Percentiles rank a stretch among this genome's conserved stretches.
Evolutionary conservation across 768 basidiomycete species (phyloP).

Genomic region (Lactifluus volemus): DNA sequence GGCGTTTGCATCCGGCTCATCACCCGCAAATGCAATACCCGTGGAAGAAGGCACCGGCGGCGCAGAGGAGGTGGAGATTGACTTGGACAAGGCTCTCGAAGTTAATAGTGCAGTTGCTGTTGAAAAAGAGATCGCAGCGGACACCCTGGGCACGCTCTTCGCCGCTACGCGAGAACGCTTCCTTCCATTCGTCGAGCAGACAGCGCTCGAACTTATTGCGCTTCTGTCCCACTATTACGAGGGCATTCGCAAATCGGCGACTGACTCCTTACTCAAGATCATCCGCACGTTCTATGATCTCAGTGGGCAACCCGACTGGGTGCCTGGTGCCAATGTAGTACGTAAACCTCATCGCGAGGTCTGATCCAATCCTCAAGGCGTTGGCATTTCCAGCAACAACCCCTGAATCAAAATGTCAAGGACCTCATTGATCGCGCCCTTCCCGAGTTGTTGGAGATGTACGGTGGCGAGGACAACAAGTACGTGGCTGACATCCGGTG

Average conservation of each 20-base stretch:
- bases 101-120: conserved; percentile 95
- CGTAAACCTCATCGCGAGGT: conserved; percentile 24
- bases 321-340: conserved; percentile 58
- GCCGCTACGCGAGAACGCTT: conserved; percentile 72
- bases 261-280: conserved; percentile 80
- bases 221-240: conserved; percentile 92
- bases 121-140: conserved; percentile 98
- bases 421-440: conserved; percentile 73
- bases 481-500: conserved; percentile 36
- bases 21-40: conserved; percentile 60
- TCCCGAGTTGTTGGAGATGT: conserved; percentile 74
- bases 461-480: conserved; percentile 95
- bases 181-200: conserved; percentile 84
- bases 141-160: conserved; percentile 90
- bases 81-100: conserved; percentile 80
- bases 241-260: conserved; percentile 91
- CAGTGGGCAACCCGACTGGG: conserved; percentile 75
- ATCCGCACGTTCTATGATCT: conserved; percentile 89
- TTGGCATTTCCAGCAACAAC: conserved; percentile 18
- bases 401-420: conserved; percentile 60
- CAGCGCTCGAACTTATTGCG: conserved; percentile 66
- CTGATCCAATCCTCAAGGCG: not conserved
- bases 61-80: conserved; percentile 58
- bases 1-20: conserved; percentile 68
- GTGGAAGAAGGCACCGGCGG: conserved; percentile 49